These are phyloP conservation scores for Bauhinia variegata DNA, from an alignment of 306 rosid genomes.

Conservation along the genomic window DNA sequence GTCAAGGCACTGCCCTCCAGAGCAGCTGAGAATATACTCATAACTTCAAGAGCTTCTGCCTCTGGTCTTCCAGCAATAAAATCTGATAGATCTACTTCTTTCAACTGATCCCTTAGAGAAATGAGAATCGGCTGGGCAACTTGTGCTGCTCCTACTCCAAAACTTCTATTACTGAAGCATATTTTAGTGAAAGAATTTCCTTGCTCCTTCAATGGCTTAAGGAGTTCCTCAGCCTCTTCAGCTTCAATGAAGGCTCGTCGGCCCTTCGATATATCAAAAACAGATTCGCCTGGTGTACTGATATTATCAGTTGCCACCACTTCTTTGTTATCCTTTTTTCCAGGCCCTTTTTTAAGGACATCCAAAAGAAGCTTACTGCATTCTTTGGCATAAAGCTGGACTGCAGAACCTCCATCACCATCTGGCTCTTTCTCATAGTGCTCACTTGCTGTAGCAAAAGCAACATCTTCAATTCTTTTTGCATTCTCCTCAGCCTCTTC, in stretches of 20 bases:
- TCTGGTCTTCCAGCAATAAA: conserved; percentile 85
- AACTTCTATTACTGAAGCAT: conserved; percentile 93
- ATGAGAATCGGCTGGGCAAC: conserved; percentile 70
- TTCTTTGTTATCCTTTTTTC: conserved; percentile 45
- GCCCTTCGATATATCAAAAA: conserved; percentile 85
- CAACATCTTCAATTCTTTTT: conserved; percentile 68
- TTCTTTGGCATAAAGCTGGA: conserved; percentile 94
- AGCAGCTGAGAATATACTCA: conserved; percentile 76
- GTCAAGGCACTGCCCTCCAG: conserved; percentile 67
- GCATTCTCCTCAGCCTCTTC: conserved; percentile 92
- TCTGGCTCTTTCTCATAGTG: conserved; percentile 81
- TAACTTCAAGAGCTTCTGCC: conserved; percentile 78
- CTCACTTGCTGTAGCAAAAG: conserved; percentile 71
- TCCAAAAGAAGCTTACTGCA: conserved; percentile 84
- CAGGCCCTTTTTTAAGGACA: conserved; percentile 71
- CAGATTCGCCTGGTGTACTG: conserved; percentile 42
- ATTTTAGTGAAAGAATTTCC: conserved; percentile 82
- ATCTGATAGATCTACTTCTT: conserved; percentile 83
- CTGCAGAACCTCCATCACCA: conserved; percentile 98
- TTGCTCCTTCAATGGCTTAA: conserved; percentile 67
- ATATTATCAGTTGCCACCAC: conserved; percentile 36
- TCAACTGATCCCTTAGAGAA: conserved; percentile 71
- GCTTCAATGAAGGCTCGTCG: conserved; percentile 71
- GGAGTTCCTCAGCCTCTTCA: conserved; percentile 79
- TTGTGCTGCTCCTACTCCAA: conserved; percentile 71